Evolutionary conservation across 805 yeast genomes (phyloP).

Genomic region (Sugiyamaella americana): DNA sequence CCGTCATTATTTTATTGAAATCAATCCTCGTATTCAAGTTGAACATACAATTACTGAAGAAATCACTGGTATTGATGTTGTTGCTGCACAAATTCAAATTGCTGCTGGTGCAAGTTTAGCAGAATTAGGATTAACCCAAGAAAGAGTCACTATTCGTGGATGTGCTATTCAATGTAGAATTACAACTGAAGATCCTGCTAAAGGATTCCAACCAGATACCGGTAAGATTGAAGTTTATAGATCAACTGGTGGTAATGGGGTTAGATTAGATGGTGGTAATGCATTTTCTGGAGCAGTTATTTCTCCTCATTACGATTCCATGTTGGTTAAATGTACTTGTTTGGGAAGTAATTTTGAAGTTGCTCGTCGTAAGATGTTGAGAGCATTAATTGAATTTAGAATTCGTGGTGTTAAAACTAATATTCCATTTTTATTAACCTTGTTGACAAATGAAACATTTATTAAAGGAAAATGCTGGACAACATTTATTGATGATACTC

Average conservation of each 20-base stretch:
- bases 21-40: conserved; percentile 96
- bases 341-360: conserved; percentile 97
- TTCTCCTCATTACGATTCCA: conserved; percentile 95
- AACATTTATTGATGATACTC: conserved; percentile 97
- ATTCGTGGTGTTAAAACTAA: conserved; percentile 98
- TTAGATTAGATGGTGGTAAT: conserved; percentile 97
- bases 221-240: conserved; percentile 97
- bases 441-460: conserved; percentile 85
- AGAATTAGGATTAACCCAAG: conserved; percentile 89
- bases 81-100: conserved; percentile 97
- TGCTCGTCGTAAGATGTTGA: conserved; percentile 94
- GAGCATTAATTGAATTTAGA: conserved; percentile 95
- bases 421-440: conserved; percentile 89
- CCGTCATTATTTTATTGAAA: conserved; percentile 96
- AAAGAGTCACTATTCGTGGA: conserved; percentile 91
- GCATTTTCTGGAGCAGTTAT: conserved; percentile 96
- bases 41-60: conserved; percentile 99
- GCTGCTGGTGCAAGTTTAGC: conserved; percentile 96
- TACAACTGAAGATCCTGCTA: conserved; percentile 96
- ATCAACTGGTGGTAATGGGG: conserved; percentile 99
- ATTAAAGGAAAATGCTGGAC: conserved; percentile 92
- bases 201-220: conserved; percentile 96
- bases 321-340: conserved; percentile 96
- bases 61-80: conserved; percentile 95
- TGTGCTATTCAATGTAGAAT: conserved; percentile 99